Evolutionary conservation across 495 filamentous ascomycete species (phyloP).

Genomic region (Jackrogersella multiformis): DNA sequence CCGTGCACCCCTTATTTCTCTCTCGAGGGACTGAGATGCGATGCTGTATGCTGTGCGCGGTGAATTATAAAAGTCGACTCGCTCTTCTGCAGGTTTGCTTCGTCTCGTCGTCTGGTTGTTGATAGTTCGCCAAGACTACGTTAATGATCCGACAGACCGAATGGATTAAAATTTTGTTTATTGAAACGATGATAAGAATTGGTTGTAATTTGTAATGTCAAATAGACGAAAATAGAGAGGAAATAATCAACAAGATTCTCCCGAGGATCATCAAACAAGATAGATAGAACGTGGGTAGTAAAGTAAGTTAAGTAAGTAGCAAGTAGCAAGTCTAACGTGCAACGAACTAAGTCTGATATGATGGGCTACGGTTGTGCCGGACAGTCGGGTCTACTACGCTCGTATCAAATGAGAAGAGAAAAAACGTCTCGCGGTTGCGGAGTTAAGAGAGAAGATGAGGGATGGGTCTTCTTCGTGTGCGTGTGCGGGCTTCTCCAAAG

Average conservation of each 20-base stretch:
- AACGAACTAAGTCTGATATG: conserved; percentile 31
- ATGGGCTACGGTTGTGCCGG: conserved; percentile 48
- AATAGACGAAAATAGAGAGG: conserved; percentile 40
- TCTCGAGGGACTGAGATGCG: conserved; percentile 7
- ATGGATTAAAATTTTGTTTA: conserved; percentile 52
- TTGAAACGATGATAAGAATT: conserved; percentile 37
- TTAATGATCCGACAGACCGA: conserved; percentile 51
- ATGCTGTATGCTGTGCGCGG: conserved; percentile 25
- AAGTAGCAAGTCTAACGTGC: conserved; percentile 24
- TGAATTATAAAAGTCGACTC: conserved; percentile 20
- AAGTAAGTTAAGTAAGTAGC: too few relatives aligned
- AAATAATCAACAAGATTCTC: conserved; percentile 53
- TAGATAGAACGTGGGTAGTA: conserved; percentile 15
- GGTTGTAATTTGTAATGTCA: conserved; percentile 14
- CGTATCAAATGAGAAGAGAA: conserved; percentile 43
- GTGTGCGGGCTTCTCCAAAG: conserved; percentile 21
- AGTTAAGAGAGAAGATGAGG: conserved; percentile 32
- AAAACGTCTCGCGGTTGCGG: conserved; percentile 43
- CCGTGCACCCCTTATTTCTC: too few relatives aligned
- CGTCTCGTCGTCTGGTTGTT: not conserved
- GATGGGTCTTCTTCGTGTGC: conserved; percentile 26
- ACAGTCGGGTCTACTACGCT: conserved; percentile 47
- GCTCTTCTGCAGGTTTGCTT: conserved; percentile 19
- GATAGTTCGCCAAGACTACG: conserved; percentile 32
- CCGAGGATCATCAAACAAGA: conserved; percentile 38